Conservation (phyloP, 1,139 yeast species). For the Kurtzmaniella quercitrusa region DNA sequence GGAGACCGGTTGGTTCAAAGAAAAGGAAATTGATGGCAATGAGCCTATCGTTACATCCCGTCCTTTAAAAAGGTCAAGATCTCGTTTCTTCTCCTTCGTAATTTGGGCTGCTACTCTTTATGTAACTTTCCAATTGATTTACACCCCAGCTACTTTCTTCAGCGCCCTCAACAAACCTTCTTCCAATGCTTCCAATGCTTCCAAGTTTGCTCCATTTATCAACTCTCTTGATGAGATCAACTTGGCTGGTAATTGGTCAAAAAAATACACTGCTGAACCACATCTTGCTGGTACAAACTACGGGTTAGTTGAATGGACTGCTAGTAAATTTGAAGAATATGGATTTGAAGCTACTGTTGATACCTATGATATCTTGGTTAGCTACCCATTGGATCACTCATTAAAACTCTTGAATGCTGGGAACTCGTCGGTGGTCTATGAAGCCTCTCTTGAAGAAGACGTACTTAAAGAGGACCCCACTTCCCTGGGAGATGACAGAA, state of each 20-base stretch:
- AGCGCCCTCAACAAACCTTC: not conserved
- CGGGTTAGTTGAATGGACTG: constrained; percentile 64
- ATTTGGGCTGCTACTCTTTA: not conserved
- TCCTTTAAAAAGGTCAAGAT: not conserved
- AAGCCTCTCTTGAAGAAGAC: constrained; percentile 71
- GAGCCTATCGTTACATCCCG: not conserved
- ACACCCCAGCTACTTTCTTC: too few relatives aligned
- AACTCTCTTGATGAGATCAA: constrained; percentile 38
- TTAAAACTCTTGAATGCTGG: constrained; percentile 35
- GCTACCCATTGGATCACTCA: constrained; percentile 46
- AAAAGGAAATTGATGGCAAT: not conserved
- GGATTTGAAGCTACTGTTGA: constrained; percentile 54
- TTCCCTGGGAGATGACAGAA: constrained; percentile 41
- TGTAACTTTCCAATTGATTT: not conserved
- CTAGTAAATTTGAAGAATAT: constrained; percentile 54
- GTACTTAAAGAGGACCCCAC: constrained; percentile 67
- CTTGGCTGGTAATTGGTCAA: constrained; percentile 50
- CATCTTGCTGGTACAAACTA: constrained; percentile 73
- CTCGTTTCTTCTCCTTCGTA: not conserved
- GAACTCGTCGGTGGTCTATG: constrained; percentile 38
- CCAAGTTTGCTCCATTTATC: constrained; percentile 18
- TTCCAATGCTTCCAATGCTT: not conserved
- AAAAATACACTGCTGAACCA: constrained; percentile 52
- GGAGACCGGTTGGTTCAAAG: not conserved
- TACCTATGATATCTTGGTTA: constrained; percentile 53